Base-by-base conservation (phyloP, 352 stramenopile genomes). In the Plasmopara muralis region DNA sequence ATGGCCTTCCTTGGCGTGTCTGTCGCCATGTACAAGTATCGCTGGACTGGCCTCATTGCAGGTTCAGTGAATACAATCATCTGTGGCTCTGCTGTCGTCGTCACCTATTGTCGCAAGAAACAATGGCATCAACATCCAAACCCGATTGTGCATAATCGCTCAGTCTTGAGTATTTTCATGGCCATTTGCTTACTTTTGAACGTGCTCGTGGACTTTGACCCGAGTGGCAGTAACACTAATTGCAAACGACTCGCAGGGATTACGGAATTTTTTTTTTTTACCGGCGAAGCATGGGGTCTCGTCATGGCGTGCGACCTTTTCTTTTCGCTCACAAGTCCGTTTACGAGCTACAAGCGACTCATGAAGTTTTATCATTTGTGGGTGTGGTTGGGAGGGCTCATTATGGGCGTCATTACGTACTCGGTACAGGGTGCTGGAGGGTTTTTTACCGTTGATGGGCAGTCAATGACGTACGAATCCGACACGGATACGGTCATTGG, bases 251-350 rank as follows among this genome's bases (percentile, higher is more conserved):
- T 94, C 34, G 80, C 84, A 33, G 84, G 84, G 38, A 77, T 89
- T 47, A 95, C 83, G 33, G 84, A 95, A 60, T 95, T 95, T 58
- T 93, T 93, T 64, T 92, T 95, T 53, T 93, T 93, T 60, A 87
- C 82, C 16, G 83, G 76, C 20, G 84, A 95, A 43, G 82, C 82
- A 0, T 95, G 84, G 84, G 78, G 78, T 25, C 79, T 95, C 42
- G 80, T 92, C 50, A 95, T 95, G 84, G 81, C 84, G 5, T 89
- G 82, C 42, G 84, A 95, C 53, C 69, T 94, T 16, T 92, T 90
- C 64, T 91, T 87, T 43, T 94, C 84, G 52, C 72, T 94, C 34
- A 93, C 74, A 10, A 92, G 84, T 64, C 84, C 84, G 7, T 95
- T 95, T 57, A 95, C 83, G 47, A 92, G 81, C 58, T 95, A 95